Percentiles rank a stretch among this genome's conserved stretches.
Evolutionary conservation across 2,329 filamentous ascomycete species (phyloP).

Genomic region (Didymellaceae sp.): DNA sequence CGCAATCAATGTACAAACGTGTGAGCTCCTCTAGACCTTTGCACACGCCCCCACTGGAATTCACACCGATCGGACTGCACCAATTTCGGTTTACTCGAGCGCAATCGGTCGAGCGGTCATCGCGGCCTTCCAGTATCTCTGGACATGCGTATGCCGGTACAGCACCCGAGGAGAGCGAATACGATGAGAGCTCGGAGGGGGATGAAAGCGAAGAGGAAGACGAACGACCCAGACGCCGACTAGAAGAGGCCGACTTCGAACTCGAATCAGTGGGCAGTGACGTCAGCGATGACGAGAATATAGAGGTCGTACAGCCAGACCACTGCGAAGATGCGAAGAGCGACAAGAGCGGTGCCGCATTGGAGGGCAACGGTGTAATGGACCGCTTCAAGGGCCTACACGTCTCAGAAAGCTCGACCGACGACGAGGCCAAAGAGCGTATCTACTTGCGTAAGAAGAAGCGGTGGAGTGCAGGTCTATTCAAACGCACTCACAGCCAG

Average conservation of each 20-base stretch:
- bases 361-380: conserved; percentile 42
- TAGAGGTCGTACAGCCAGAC: conserved; percentile 54
- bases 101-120: conserved; percentile 44
- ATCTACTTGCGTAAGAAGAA: conserved; percentile 48
- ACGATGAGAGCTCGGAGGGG: conserved; percentile 32
- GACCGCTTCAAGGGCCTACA: conserved; percentile 44
- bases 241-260: conserved; percentile 46
- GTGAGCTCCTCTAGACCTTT: conserved; percentile 36
- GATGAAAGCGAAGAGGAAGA: conserved; percentile 36
- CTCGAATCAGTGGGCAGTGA: conserved; percentile 53
- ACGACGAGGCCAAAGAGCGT: conserved; percentile 41
- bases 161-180: conserved; percentile 43
- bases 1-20: conserved; percentile 45
- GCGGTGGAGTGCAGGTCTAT: conserved; percentile 51
- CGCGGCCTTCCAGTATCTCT: conserved; percentile 47
- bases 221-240: conserved; percentile 29
- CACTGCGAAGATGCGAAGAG: conserved; percentile 53
- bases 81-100: conserved; percentile 48
- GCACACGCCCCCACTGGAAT: conserved; percentile 48
- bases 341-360: conserved; percentile 35
- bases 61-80: conserved; percentile 46
- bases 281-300: conserved; percentile 49
- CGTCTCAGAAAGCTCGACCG: conserved; percentile 42
- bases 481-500: conserved; percentile 56
- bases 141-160: conserved; percentile 40